phyloP scores from a whole-genome alignment of 192 early-diverging fungal species.

The Umbelopsis sp. region DNA sequence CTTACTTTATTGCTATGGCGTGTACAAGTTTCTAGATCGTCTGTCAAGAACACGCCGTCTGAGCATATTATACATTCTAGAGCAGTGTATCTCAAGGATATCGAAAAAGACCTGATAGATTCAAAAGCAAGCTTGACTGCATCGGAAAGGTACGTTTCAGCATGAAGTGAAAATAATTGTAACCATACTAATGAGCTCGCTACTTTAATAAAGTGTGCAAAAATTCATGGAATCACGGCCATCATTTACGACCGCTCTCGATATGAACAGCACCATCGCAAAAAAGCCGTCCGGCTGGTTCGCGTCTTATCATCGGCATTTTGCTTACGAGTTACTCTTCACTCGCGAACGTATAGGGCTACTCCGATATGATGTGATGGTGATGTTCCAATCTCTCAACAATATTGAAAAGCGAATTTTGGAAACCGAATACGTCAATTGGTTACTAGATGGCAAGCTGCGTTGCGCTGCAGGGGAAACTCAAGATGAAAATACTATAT shows the following conservation, averaged over 20 bases:
- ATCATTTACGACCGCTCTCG: not conserved
- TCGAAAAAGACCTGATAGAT: constrained; percentile 46
- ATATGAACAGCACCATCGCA: constrained; percentile 1
- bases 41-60: not conserved
- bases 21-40: not conserved
- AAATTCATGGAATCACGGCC: constrained; percentile 41
- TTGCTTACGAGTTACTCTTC: constrained; percentile 49
- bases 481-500: constrained; percentile 11
- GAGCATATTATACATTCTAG: constrained; percentile 10
- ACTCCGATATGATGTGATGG: constrained; percentile 50
- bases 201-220: constrained; percentile 28
- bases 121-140: not conserved
- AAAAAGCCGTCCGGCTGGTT: constrained; percentile 35
- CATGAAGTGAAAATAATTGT: too few species aligned
- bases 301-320: constrained; percentile 40
- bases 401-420: constrained; percentile 46
- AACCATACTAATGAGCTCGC: too few species aligned
- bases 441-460: constrained; percentile 50
- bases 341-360: constrained; percentile 52
- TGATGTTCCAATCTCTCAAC: constrained; percentile 51
- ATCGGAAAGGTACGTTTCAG: not conserved
- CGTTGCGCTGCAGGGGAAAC: constrained; percentile 33
- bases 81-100: constrained; percentile 52
- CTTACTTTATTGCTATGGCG: not conserved
- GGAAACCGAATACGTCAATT: constrained; percentile 58